Evolutionary conservation across 75 land plant species (phyloP), one percentile per base, ranked within the genome.

Genomic region (Cupressus sempervirens): DNA sequence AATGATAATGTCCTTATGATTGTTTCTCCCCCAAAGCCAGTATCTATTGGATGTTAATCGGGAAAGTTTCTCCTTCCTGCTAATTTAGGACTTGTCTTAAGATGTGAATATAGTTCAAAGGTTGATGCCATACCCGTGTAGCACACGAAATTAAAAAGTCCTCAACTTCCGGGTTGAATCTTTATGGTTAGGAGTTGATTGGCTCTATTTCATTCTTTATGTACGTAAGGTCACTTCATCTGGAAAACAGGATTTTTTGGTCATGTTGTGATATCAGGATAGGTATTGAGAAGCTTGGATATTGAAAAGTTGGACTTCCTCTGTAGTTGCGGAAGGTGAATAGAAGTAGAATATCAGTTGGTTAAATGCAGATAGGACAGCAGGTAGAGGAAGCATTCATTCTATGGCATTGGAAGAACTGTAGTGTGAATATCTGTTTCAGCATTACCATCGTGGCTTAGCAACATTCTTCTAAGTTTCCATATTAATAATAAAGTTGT

Each of bases 1-100:
- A 97, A 97, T 72, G 99, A 97, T 13, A 97, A 93, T 82, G 95
- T 96, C 45, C 91, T 97, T 83, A 97, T 97, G 99, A 94, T 97
- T 30, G 96, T 96, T 77, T 93, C 99, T 70, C 97, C 99, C 14
- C 87, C 99, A 3, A 97, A 92, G 83, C 93, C 98, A 20, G 67
- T 97, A 68, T 90, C 98, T 65, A 97, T 95, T 7, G 98, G 99
- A 13, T 97, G 99, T 87, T 96, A 97, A 84, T 96, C 96, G 99
- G 53, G 85, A 12, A 89, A 91, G 76, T 92, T 92, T 54, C 84
- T 97, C n/a, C 89, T 96, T 18, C 99, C 99, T 18, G 95, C 93
- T 15, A 94, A 81, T 48, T 90, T 97, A 8, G 96, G 98, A 32
- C 92, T 97, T 18, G 90, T 97, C 74, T 58, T 97, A 84, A 92